phyloP scores from a whole-genome alignment of 352 stramenopile species.

The Pythium brachiatum region DNA sequence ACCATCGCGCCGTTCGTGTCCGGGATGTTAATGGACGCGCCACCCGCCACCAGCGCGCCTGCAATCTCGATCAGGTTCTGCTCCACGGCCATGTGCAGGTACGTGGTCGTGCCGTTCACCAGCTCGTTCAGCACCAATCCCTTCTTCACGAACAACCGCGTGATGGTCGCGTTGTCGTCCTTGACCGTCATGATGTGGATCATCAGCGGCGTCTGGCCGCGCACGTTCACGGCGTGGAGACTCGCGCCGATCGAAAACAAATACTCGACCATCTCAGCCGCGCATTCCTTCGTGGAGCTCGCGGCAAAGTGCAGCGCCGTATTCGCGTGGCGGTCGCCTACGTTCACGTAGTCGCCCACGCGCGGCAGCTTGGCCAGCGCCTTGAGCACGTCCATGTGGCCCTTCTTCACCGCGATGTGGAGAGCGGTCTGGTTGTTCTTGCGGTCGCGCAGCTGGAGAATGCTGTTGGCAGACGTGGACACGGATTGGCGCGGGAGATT shows the following conservation, averaged over 20 bases:
- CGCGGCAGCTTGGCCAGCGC: slow-evolving; percentile 78
- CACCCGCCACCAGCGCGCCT: slow-evolving; percentile 58
- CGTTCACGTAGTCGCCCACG: slow-evolving; percentile 67
- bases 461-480: slow-evolving; percentile 44
- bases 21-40: slow-evolving; percentile 82
- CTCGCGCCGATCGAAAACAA: slow-evolving; percentile 66
- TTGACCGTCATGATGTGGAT: slow-evolving; percentile 82
- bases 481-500: slow-evolving; percentile 16
- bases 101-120: slow-evolving; percentile 69
- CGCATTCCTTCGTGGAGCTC: slow-evolving; percentile 52
- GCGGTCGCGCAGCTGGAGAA: slow-evolving; percentile 71
- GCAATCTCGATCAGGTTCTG: slow-evolving; percentile 64
- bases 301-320: slow-evolving; percentile 83
- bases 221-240: slow-evolving; percentile 64
- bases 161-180: slow-evolving; percentile 55
- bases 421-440: slow-evolving; percentile 87
- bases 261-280: slow-evolving; percentile 64
- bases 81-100: slow-evolving; percentile 82
- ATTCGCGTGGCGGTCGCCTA: slow-evolving; percentile 74
- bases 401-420: slow-evolving; percentile 82
- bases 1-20: slow-evolving; percentile 78
- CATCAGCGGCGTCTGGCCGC: slow-evolving; percentile 77
- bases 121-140: slow-evolving; percentile 57
- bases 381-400: slow-evolving; percentile 74
- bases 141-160: slow-evolving; percentile 53